Evolutionary conservation across 768 basidiomycete genomes (phyloP).

Genomic region (Mycena filopes): DNA sequence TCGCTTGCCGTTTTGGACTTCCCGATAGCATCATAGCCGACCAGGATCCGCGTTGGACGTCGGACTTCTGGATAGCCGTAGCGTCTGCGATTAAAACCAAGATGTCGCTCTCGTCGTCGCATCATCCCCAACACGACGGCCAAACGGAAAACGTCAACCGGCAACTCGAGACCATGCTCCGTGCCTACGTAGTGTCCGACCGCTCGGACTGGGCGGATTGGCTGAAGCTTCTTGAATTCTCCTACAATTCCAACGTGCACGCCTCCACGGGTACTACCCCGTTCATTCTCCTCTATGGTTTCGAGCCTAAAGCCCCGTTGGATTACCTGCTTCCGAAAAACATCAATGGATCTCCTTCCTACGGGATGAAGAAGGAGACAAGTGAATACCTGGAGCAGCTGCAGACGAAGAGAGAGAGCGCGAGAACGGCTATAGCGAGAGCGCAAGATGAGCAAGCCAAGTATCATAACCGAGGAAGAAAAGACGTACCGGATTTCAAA

Average conservation of each 20-base stretch:
- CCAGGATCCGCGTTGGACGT: conserved; percentile 13
- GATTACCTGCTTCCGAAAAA: too few species aligned
- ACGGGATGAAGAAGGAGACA: neutral
- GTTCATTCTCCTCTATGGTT: too few species aligned
- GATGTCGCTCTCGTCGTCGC: neutral
- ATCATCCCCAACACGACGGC: neutral
- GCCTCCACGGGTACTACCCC: too few species aligned
- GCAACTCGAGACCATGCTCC: neutral
- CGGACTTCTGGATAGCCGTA: conserved; percentile 11
- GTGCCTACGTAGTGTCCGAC: neutral
- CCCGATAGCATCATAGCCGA: conserved; percentile 14
- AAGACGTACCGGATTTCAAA: neutral
- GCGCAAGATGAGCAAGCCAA: neutral
- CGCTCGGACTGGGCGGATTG: too few species aligned
- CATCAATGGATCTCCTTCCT: neutral
- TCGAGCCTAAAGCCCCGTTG: too few species aligned
- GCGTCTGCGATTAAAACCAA: neutral
- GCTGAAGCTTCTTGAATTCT: neutral
- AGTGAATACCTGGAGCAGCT: neutral
- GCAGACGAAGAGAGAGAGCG: neutral
- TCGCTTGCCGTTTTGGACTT: conserved; percentile 7
- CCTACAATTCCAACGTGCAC: neutral
- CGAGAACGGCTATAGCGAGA: neutral
- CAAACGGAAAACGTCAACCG: neutral
- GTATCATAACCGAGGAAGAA: neutral